Conservation (phyloP, 305 asterid genomes). For the Ilex paraguariensis region DNA sequence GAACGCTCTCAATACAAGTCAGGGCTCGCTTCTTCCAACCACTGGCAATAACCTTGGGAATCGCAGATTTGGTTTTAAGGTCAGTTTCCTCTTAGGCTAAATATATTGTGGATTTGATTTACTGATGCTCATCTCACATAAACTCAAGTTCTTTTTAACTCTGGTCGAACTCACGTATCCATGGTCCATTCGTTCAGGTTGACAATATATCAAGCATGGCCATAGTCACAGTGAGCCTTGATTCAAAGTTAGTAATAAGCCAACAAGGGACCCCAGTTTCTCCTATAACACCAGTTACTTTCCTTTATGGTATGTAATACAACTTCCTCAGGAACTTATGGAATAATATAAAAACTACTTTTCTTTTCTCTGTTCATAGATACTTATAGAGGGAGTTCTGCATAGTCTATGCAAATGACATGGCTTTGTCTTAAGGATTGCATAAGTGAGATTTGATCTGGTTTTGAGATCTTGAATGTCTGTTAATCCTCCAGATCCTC, state of each 20-base stretch:
- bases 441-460: too few species aligned
- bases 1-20: conserved; percentile 53
- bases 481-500: conserved; percentile 43
- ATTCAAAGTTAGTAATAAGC: conserved; percentile 49
- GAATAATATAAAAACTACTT: background rate
- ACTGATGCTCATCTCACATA: too few species aligned
- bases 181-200: conserved; percentile 34
- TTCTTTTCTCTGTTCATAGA: background rate
- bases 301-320: conserved; percentile 72
- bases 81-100: conserved; percentile 14
- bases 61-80: conserved; percentile 94
- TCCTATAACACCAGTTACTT: conserved; percentile 69
- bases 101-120: background rate
- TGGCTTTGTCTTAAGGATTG: background rate
- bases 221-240: conserved; percentile 61
- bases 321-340: background rate
- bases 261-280: conserved; percentile 83
- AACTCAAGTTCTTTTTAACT: too few species aligned
- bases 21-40: conserved; percentile 64
- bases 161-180: too few species aligned
- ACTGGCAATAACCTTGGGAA: conserved; percentile 55
- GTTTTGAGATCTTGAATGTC: background rate
- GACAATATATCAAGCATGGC: conserved; percentile 48
- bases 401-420: background rate
- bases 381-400: background rate